Evolutionary conservation across 805 yeast genomes (phyloP).

Genomic region (Diddensiella santjacobensis): DNA sequence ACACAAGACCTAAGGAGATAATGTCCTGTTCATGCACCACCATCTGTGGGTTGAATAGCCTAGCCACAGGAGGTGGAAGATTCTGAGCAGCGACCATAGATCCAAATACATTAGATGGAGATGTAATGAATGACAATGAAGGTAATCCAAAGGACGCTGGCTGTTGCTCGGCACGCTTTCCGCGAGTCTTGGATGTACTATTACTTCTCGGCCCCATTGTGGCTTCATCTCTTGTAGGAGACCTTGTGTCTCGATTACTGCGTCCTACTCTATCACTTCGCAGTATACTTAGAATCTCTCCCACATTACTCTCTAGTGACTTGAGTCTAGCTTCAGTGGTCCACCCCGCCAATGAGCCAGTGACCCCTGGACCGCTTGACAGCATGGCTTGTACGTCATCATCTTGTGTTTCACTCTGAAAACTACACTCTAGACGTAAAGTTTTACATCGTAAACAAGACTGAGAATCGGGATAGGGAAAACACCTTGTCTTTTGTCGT

Average conservation of each 20-base stretch:
- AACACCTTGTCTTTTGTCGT: slow-evolving; percentile 58
- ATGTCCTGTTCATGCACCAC: slow-evolving; percentile 42
- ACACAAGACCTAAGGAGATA: slow-evolving; percentile 47
- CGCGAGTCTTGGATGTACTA: slow-evolving; percentile 6
- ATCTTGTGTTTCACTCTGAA: slow-evolving; percentile 32
- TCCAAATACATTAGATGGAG: slow-evolving; percentile 45
- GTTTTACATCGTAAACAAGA: slow-evolving; percentile 60
- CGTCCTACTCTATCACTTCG: slow-evolving; percentile 7
- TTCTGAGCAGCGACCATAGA: slow-evolving; percentile 32
- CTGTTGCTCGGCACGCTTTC: slow-evolving; percentile 28
- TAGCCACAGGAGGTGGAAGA: slow-evolving; percentile 38
- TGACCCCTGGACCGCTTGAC: background rate
- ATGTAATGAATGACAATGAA: slow-evolving; percentile 36
- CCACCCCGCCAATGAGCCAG: background rate
- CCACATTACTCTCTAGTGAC: slow-evolving; percentile 10
- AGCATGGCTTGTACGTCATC: slow-evolving; percentile 1
- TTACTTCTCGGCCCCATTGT: slow-evolving; percentile 14
- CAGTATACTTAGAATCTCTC: slow-evolving; percentile 10
- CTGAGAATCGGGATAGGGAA: slow-evolving; percentile 43
- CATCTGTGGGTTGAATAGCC: slow-evolving; percentile 32
- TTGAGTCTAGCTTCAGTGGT: slow-evolving; percentile 6
- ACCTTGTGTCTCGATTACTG: slow-evolving; percentile 4
- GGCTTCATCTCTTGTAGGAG: slow-evolving; percentile 11
- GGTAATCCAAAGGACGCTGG: slow-evolving; percentile 37
- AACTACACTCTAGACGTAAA: slow-evolving; percentile 50